Evolutionary conservation across 345 rosid genomes (phyloP), one percentile per base, ranked within the genome.

Genomic region (Eucalyptus sp.): DNA sequence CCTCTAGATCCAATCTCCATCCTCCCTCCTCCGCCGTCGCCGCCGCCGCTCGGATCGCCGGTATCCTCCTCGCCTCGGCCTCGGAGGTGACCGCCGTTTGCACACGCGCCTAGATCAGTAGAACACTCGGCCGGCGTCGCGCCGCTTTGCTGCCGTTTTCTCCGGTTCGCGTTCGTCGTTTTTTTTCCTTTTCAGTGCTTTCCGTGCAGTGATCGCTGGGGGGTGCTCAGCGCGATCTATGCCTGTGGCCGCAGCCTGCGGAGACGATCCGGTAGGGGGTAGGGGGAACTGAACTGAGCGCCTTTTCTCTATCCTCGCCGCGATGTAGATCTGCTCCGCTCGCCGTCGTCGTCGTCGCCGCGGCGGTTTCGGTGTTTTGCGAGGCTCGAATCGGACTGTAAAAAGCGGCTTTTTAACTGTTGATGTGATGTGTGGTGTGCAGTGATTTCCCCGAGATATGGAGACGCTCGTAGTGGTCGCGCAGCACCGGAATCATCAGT

Each of bases 401-500:
- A n/a, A 7, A 17, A 46, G 50, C 80, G 25, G 52, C 27, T 25
- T 60, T 43, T 60, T 43, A 18, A n/a, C 66, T 46, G 88, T 71
- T 71, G 90, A 62, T 49, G 86, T 76, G 33, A 13, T 56, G 48
- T 56, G 2, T 76, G 84, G 24, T 22, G 27, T 76, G 76, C 44
- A 46, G 91, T 90, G 81, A 87, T 85, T 86, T 88, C 66, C 50
- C 81, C 24, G 58, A 52, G 79, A 62, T 86, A 98, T 98, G 99
- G 99, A 94, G 95, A 95, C 96, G 58, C 96, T 98, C 87, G 94
- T 96, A 90, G 94, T 92, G 88, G 92, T 92, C 48, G 94, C 93
- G 60, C 96, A 96, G 90, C 96, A 96, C 88, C 93, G 93, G 92
- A 93, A 93, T 88, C 97, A 93, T 90, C 97, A 95, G 87, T 96